Percentiles rank a stretch among this genome's conserved stretches.
Conservation (phyloP, 176 grass and related monocot genomes). For the Rhynchospora pubera region DNA sequence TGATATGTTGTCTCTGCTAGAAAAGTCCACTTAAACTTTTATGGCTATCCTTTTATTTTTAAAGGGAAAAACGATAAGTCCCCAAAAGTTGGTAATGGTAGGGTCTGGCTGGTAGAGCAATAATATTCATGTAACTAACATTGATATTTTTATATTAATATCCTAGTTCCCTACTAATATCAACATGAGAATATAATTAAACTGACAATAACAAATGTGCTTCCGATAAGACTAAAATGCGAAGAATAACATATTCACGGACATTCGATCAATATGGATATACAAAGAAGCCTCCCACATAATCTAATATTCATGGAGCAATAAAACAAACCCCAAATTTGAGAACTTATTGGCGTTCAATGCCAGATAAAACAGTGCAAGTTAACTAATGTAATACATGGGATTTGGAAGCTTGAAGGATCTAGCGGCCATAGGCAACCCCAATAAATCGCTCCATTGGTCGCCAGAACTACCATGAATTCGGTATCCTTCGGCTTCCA, state of each 20-base stretch:
- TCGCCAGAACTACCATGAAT: conserved; percentile 79
- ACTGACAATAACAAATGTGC: too few species aligned
- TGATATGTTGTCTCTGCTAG: too few species aligned
- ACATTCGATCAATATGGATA: neutral
- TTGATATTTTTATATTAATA: neutral
- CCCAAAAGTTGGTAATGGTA: neutral
- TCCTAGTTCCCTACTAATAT: neutral
- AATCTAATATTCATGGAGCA: neutral
- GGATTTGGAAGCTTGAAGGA: conserved; percentile 96
- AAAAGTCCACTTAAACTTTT: too few species aligned
- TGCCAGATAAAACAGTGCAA: neutral
- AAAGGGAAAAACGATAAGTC: neutral
- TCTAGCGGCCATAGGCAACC: conserved; percentile 56
- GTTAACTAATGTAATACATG: conserved; percentile 76
- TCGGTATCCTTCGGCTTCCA: conserved; percentile 75
- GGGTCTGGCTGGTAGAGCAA: neutral
- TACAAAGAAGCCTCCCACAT: neutral
- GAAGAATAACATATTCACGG: neutral
- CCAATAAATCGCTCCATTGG: conserved; percentile 89
- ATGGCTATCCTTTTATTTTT: neutral
- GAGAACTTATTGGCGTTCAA: neutral
- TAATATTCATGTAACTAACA: neutral
- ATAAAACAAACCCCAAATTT: neutral
- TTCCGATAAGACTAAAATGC: neutral
- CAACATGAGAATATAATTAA: too few species aligned